Conservation (phyloP, 805 yeast genomes). For the Cyberlindnera samutprakarnensis region DNA sequence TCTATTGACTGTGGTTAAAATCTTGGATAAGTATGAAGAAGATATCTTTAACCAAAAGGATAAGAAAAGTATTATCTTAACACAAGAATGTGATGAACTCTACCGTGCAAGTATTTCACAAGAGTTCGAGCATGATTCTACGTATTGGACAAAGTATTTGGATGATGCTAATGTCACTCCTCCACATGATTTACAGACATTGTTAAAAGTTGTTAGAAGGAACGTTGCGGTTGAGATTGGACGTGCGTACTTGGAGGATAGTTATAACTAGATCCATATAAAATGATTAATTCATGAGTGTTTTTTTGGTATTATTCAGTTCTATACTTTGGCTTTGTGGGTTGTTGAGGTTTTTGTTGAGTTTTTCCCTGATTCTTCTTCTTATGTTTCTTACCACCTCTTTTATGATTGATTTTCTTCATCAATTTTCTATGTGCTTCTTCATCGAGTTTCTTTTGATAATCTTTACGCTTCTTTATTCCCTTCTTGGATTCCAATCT, state of each 20-base stretch:
- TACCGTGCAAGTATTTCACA: conserved; percentile 14
- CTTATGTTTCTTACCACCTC: conserved; percentile 22
- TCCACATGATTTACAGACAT: conserved; percentile 11
- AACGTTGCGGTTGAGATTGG: conserved; percentile 20
- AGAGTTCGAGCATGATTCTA: conserved; percentile 1
- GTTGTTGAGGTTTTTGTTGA: too few relatives aligned
- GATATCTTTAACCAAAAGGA: conserved; percentile 2
- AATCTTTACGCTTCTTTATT: conserved; percentile 6
- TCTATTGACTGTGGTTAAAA: conserved; percentile 13
- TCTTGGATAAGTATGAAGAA: conserved; percentile 17
- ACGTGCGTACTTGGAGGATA: conserved; percentile 18
- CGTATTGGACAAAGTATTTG: conserved; percentile 17
- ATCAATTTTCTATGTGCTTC: conserved; percentile 13
- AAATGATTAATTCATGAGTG: neutral
- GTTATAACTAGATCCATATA: conserved; percentile 1
- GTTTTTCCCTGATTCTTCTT: conserved; percentile 6
- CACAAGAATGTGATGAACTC: conserved; percentile 13
- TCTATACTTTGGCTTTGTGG: neutral
- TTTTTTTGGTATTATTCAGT: neutral
- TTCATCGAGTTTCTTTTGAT: conserved; percentile 6
- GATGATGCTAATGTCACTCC: conserved; percentile 11
- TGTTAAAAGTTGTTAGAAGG: conserved; percentile 17
- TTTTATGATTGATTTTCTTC: conserved; percentile 16
- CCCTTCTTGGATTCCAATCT: conserved; percentile 8
- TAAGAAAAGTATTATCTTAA: conserved; percentile 10